Conservation (phyloP, 73 alveolate genomes). For the Tetrahymena malaccensis region DNA sequence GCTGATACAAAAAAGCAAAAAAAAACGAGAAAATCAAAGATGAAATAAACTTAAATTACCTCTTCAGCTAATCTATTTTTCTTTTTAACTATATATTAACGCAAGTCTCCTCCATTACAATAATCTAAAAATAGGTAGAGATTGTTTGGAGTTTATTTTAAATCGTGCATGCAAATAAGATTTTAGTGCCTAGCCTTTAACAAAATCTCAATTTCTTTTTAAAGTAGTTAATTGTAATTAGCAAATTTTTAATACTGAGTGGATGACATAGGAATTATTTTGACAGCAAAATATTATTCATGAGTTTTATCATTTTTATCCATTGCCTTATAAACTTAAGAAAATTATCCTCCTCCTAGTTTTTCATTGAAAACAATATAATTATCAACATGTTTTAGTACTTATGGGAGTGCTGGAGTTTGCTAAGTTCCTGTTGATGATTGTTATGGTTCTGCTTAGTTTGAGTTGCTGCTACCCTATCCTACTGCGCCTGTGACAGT, state of each 20-base stretch:
- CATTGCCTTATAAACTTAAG: neutral
- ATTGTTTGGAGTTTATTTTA: conserved; percentile 19
- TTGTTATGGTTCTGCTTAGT: neutral
- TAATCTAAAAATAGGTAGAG: conserved; percentile 29
- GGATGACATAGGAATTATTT: neutral
- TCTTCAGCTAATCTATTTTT: conserved; percentile 13
- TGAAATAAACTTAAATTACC: neutral
- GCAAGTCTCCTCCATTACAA: conserved; percentile 41
- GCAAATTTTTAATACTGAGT: neutral
- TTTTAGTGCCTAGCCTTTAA: neutral
- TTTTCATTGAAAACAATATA: neutral
- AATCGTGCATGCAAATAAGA: neutral
- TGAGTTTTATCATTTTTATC: neutral
- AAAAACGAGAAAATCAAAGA: neutral
- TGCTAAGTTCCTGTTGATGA: neutral
- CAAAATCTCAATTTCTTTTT: neutral
- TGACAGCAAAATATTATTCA: neutral
- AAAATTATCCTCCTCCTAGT: neutral
- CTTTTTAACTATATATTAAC: neutral
- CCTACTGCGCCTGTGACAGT: neutral
- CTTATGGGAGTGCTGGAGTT: neutral
- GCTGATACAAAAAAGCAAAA: neutral
- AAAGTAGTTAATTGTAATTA: neutral
- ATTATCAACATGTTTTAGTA: neutral
- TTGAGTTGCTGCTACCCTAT: neutral